phyloP scores from a whole-genome alignment of 768 basidiomycete genomes.

The Leucocoprinus birnbaumii region DNA sequence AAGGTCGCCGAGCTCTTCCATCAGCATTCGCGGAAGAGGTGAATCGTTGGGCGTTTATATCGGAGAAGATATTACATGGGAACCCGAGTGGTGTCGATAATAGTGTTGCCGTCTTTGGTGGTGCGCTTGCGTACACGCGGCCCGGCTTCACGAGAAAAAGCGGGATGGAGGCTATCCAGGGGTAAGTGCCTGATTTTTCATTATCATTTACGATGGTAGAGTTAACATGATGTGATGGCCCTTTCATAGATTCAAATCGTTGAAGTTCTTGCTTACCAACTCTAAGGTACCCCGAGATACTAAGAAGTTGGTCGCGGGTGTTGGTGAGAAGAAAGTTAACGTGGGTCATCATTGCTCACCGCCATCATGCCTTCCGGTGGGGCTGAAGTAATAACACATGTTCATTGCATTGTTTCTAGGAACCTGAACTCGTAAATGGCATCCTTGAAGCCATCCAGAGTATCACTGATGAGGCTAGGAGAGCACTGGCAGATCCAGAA shows the following conservation, averaged over 20 bases:
- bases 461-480: slow-evolving; percentile 81
- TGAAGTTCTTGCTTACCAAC: slow-evolving; percentile 89
- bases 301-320: slow-evolving; percentile 90
- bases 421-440: slow-evolving; percentile 82
- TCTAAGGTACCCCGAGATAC: slow-evolving; percentile 93
- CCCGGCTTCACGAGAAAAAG: slow-evolving; percentile 74
- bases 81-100: slow-evolving; percentile 98
- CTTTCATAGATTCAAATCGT: slow-evolving; percentile 74
- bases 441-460: slow-evolving; percentile 79
- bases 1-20: slow-evolving; percentile 65
- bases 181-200: slow-evolving; percentile 48
- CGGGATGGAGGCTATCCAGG: slow-evolving; percentile 83
- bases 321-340: slow-evolving; percentile 64
- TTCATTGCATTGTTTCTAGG: slow-evolving; percentile 33
- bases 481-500: slow-evolving; percentile 70
- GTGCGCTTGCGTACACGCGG: slow-evolving; percentile 87
- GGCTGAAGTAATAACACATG: neutral
- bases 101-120: slow-evolving; percentile 89
- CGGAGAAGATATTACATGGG: slow-evolving; percentile 95
- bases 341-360: slow-evolving; percentile 33
- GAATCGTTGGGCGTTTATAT: slow-evolving; percentile 91
- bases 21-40: slow-evolving; percentile 68
- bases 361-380: neutral
- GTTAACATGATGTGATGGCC: slow-evolving; percentile 11
- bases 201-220: neutral